A percentile compares a stretch with the other conserved stretches of the same genome.
phyloP scores from a whole-genome alignment of 2,329 filamentous ascomycete genomes.

The Escovopsis sp. region DNA sequence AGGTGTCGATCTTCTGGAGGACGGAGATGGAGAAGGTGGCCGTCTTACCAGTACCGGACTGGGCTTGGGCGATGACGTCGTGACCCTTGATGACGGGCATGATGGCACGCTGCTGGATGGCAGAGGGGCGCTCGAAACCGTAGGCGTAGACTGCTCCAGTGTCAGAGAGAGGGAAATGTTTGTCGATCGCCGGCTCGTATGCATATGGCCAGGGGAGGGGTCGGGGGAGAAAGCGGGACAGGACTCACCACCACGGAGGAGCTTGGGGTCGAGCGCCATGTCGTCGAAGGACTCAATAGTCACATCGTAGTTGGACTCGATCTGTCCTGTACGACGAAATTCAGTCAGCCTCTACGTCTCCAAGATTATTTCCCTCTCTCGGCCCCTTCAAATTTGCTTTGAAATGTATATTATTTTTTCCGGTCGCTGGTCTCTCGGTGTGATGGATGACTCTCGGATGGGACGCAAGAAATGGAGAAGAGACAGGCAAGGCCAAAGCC shows the following conservation, averaged over 20 bases:
- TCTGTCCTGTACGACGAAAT: slow-evolving; percentile 54
- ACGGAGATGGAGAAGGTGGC: slow-evolving; percentile 99
- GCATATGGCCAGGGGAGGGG: neutral
- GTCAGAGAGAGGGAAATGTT: slow-evolving; percentile 15
- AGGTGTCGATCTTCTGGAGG: slow-evolving; percentile 95
- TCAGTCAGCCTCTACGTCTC: slow-evolving; percentile 10
- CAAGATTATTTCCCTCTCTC: too few species aligned
- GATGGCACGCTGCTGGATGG: slow-evolving; percentile 99
- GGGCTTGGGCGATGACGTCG: slow-evolving; percentile 98
- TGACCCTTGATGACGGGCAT: slow-evolving; percentile 99
- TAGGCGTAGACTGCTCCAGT: slow-evolving; percentile 68
- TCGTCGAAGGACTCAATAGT: slow-evolving; percentile 97
- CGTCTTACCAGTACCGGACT: slow-evolving; percentile 99
- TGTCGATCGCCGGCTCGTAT: slow-evolving; percentile 1
- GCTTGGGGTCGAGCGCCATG: slow-evolving; percentile 93
- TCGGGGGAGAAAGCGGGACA: slow-evolving; percentile 5
- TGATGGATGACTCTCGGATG: too few species aligned
- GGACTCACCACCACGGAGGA: slow-evolving; percentile 70
- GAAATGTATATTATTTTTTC: too few species aligned
- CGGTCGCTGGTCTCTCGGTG: too few species aligned
- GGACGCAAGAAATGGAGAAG: too few species aligned
- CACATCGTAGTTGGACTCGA: slow-evolving; percentile 99
- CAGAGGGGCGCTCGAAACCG: slow-evolving; percentile 98
- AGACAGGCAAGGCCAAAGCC: neutral
- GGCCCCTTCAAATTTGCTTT: too few species aligned